Conservation (phyloP, 73 alveolate genomes). For the Durusdinium trenchii region DNA sequence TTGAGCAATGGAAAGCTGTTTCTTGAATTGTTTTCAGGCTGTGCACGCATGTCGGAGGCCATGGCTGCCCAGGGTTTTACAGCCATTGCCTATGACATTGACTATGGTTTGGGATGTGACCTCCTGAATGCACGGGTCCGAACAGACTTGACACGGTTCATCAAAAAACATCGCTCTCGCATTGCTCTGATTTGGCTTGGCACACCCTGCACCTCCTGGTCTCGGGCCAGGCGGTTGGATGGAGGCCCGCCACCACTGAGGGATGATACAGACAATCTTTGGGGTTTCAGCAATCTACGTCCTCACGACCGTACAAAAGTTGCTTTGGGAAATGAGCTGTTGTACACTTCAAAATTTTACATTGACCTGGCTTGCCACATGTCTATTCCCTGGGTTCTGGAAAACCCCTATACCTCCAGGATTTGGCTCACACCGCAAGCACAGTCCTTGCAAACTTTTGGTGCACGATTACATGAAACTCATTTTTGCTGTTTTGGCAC, state of each 20-base stretch:
- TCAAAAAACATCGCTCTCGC: neutral
- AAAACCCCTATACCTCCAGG: neutral
- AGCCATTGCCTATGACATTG: neutral
- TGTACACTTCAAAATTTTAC: neutral
- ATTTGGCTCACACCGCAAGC: neutral
- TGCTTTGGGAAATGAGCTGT: neutral
- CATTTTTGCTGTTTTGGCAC: neutral
- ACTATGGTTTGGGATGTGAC: neutral
- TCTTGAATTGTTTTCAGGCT: no score
- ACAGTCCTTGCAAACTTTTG: neutral
- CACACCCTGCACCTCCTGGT: slow-evolving; percentile 8
- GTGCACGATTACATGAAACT: neutral
- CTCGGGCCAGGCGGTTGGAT: neutral
- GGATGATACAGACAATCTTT: neutral
- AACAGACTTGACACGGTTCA: neutral
- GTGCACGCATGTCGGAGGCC: neutral
- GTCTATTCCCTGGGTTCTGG: neutral
- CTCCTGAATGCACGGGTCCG: neutral
- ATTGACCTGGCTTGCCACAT: no score
- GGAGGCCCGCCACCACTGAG: slow-evolving; percentile 26
- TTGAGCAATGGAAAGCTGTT: no score
- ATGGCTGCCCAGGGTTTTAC: neutral
- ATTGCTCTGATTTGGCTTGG: slow-evolving; percentile 28
- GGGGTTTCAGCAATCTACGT: neutral
- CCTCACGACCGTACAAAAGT: neutral